Base-by-base conservation (phyloP, 805 yeast genomes). In the Yamadazyma paraphyllophila region DNA sequence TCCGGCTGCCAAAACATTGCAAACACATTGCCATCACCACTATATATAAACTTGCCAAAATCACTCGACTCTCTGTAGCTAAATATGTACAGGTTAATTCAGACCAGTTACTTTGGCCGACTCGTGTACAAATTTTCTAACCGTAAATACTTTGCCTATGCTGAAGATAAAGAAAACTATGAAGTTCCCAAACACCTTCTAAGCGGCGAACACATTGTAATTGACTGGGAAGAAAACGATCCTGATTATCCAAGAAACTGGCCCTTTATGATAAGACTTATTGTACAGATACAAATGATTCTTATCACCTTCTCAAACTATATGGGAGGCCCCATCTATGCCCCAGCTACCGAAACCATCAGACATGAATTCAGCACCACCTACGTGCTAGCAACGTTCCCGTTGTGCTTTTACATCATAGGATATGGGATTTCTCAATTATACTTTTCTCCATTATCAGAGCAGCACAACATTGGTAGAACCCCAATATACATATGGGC, bases 371-470 rank as follows among this genome's bases (percentile, higher is more conserved):
- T 79, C 52, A 50, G 62, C n/a, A 70, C 76, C 4, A 63, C 74
- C 12, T 61, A 61, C 27, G 73, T 70, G 5, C 68, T 69, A 4
- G 80, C 81, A 0, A 63, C 74, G 0, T 62, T 82, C 30, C 81
- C 82, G 2, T 65, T 82, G 53, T 63, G 83, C 0, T 50, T 80
- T 32, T 82, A 76, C 50, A 81, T 81, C 7, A 52, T 80, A 25
- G 87, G 85, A 8, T 81, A 82, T 54, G 86, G 82, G 43, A 41
- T 80, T 14, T 85, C 85, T 1, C 85, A 85, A 2, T 65, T 81
- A 66, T 50, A 80, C 2, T 76, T 80, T 43, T 75, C 83, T 0
- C 86, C 87, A 3, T 52, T 82, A 49, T 74, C 82, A 11, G 87
- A 82, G 57, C 69, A 77, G 39, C 76, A 81, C 2, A 57, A 60